Percentiles rank a stretch among this genome's conserved stretches.
phyloP scores from a whole-genome alignment of 1,284 basidiomycete genomes.

The Meira nashicola region DNA sequence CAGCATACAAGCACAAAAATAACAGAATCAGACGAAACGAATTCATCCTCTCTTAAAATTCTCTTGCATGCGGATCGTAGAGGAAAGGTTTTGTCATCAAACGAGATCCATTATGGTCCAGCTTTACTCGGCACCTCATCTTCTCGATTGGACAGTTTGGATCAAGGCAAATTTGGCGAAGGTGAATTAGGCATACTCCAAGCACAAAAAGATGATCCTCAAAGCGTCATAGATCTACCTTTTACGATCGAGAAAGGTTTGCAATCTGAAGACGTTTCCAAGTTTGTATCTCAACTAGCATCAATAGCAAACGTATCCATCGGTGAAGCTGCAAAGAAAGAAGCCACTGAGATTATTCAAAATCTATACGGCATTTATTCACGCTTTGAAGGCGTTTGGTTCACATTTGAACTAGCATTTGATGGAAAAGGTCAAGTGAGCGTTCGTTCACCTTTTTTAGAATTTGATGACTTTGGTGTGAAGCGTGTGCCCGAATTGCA shows the following conservation, averaged over 20 bases:
- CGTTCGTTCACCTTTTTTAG: constrained; percentile 19
- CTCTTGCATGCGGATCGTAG: background rate
- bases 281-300: background rate
- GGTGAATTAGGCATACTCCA: constrained; percentile 27
- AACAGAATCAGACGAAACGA: no score
- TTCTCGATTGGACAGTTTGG: background rate
- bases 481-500: constrained; percentile 24
- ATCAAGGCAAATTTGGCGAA: constrained; percentile 19
- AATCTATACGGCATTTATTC: constrained; percentile 17
- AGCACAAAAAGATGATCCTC: background rate
- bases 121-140: background rate
- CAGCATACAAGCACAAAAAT: no score
- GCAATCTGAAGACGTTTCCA: background rate
- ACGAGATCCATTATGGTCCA: background rate
- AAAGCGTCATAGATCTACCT: background rate
- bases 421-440: constrained; percentile 11
- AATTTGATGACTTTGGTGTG: constrained; percentile 36
- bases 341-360: background rate
- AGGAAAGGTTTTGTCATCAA: background rate
- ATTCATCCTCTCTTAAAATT: background rate
- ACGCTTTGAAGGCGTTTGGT: constrained; percentile 32
- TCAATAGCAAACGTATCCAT: background rate
- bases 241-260: background rate
- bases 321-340: background rate
- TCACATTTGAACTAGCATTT: constrained; percentile 11